Base-by-base conservation (phyloP, 2,329 filamentous ascomycete genomes). In the Fusarium annulatum region DNA sequence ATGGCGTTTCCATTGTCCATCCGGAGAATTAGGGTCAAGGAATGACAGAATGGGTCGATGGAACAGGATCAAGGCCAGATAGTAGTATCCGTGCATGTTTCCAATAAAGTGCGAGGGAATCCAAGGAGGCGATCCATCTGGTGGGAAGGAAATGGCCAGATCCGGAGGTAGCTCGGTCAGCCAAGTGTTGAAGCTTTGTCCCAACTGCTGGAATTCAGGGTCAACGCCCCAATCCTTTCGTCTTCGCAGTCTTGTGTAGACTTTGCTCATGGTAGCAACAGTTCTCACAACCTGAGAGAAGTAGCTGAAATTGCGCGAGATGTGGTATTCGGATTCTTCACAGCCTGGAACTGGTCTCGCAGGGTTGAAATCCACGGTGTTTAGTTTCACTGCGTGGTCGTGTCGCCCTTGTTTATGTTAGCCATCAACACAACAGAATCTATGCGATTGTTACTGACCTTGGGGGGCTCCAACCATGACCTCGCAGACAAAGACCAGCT, bases 391-490 rank as follows among this genome's bases (percentile, higher is more conserved):
- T 4, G 92, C 88, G 64, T 96, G 89, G 81, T 97, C 94, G 53
- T 90, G 91, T 36, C 94, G 93, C 16, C 94, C 92, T 94, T 61
- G 43, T n/a, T 46, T 11, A 34, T 23, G 53, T 74, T 72, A 76
- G 79, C 38, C 26, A 55, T 39, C 33, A 21, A 19, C 7, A 49
- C 16, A 33, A 33, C 3, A 38, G 38, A 10, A 19, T 19, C 11
- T 33, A 46, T 14, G 23, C n/a, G 11, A 59, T 9, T 11, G 36
- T 33, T 23, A 48, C 56, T 68, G 16, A 76, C 95, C 96, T 90
- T 98, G 95, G 7, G 96, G 94, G 26, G 93, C 95, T 63, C 96
- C 96, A 76, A 98, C 92, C 93, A 98, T 97, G 46, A 95, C 88
- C 82, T 98, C 96, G 71, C 94, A 92, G 28, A 94, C 86, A 79